Conservation (phyloP, 805 yeast species). For the Yarrowia sp. region DNA sequence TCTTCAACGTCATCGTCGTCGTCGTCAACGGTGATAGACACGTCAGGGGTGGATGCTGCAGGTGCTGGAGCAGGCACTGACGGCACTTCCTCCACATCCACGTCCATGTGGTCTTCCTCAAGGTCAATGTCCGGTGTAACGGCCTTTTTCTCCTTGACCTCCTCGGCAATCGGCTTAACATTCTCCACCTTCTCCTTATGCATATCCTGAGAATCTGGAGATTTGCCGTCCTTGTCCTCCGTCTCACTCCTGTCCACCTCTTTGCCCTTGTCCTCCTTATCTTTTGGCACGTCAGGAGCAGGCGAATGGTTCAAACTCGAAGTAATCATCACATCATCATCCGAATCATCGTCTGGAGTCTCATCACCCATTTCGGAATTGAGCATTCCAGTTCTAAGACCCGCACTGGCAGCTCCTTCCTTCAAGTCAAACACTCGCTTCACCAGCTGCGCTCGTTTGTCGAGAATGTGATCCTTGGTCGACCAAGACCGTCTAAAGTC, state of each 20-base stretch:
- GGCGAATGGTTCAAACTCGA: slow-evolving; percentile 21
- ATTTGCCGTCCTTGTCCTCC: too few species aligned
- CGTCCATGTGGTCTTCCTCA: neutral
- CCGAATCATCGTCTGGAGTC: neutral
- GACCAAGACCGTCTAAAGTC: slow-evolving; percentile 21
- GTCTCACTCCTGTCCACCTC: neutral
- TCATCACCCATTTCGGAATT: neutral
- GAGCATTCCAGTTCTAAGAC: slow-evolving; percentile 1
- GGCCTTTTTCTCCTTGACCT: neutral
- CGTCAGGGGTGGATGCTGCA: neutral
- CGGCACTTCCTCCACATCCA: neutral
- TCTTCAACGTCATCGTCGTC: neutral
- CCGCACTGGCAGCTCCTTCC: neutral
- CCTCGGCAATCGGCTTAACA: neutral
- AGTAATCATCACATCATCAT: slow-evolving; percentile 20
- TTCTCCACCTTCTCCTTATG: neutral
- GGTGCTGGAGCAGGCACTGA: too few species aligned
- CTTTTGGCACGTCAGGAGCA: neutral
- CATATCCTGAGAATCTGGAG: neutral
- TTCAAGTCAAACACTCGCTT: slow-evolving; percentile 9
- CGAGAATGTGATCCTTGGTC: slow-evolving; percentile 3
- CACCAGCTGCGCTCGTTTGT: slow-evolving; percentile 10
- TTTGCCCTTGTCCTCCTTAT: neutral
- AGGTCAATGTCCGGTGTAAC: too few species aligned
- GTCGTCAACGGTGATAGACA: neutral